phyloP scores from a whole-genome alignment of 139 green algal species.

The Spirogloea muscicola region DNA sequence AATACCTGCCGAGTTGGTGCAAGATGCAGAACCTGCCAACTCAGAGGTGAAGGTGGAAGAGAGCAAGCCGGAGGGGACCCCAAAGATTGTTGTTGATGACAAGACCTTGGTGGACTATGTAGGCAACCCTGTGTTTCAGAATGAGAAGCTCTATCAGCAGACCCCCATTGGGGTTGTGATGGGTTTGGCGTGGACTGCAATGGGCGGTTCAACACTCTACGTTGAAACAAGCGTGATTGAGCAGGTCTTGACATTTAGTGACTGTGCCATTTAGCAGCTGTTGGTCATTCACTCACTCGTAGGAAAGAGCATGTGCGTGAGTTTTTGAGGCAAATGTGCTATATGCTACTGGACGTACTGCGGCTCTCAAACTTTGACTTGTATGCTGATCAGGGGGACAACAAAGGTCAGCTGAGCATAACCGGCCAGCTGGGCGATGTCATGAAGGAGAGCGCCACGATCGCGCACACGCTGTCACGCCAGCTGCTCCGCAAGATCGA shows the following conservation, averaged over 20 bases:
- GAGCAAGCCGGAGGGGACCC: constrained; percentile 23
- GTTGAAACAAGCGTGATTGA: not conserved
- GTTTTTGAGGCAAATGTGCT: constrained; percentile 3
- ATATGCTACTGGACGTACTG: not conserved
- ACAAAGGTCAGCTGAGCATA: constrained; percentile 43
- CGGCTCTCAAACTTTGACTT: not conserved
- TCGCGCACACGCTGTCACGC: constrained; percentile 87
- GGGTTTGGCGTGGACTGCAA: constrained; percentile 92
- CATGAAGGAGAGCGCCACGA: constrained; percentile 87
- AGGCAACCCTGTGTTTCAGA: constrained; percentile 81
- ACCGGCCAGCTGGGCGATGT: constrained; percentile 91
- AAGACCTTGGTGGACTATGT: constrained; percentile 78
- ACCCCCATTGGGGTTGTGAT: constrained; percentile 89
- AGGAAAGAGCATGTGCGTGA: not conserved
- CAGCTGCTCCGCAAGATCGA: constrained; percentile 50
- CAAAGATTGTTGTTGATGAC: constrained; percentile 58
- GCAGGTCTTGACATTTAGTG: too few relatives aligned
- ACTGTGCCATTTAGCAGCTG: too few relatives aligned
- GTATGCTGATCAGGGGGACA: constrained; percentile 11
- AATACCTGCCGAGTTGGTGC: too few relatives aligned
- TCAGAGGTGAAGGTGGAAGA: constrained; percentile 6
- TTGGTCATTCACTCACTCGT: not conserved
- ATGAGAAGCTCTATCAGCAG: constrained; percentile 74
- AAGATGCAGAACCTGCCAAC: too few relatives aligned
- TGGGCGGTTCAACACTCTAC: constrained; percentile 87